Evolutionary conservation across 2,329 filamentous ascomycete species (phyloP), one percentile per base, ranked within the genome.

Genomic region (Didymosphaeria variabile): DNA sequence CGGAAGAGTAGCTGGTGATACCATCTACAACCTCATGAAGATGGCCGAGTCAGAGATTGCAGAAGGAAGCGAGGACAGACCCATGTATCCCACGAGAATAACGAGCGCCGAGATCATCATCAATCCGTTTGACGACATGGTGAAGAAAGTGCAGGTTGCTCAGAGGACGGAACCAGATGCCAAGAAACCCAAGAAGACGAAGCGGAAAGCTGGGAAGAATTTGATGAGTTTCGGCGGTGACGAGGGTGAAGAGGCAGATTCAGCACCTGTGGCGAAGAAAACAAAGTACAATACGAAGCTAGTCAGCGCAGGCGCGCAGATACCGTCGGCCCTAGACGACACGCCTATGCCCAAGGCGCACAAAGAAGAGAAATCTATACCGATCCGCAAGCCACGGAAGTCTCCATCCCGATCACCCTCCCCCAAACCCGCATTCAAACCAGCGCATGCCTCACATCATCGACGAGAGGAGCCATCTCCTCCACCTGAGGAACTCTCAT

Each of bases 21-120:
- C 94, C 17, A 95, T 99, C 58, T 99, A 96, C 81, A 98, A 97
- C 77, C 79, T 99, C 72, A 89, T 94, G 73, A 96, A 94, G 79
- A 97, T 98, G 84, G 93, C 91, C 21, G 94, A 98, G 75, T 88
- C 87, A 0, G 95, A 98, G 74, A 82, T 96, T 19, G 87, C 90
- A 23, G 82, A 80, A n/a, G 90, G 92, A 57, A 90, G 89, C 17
- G 89, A 87, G 7, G 94, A 98, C 65, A 86, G 93, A 63, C 94
- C 94, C 1, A 79, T 96, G 52, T 99, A 97, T 77, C 90, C 94
- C 0, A 87, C 93, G 38, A 93, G 89, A 77, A 89, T 99, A 60
- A 88, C 87, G 4, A 82, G 84, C 21, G 82, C 91, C 31, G 91
- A 95, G 77, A 88, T 96, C 21, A 77, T 95, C 65, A 87, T 93